phyloP scores from a whole-genome alignment of 306 rosid species.

The Alnus glutinosa region DNA sequence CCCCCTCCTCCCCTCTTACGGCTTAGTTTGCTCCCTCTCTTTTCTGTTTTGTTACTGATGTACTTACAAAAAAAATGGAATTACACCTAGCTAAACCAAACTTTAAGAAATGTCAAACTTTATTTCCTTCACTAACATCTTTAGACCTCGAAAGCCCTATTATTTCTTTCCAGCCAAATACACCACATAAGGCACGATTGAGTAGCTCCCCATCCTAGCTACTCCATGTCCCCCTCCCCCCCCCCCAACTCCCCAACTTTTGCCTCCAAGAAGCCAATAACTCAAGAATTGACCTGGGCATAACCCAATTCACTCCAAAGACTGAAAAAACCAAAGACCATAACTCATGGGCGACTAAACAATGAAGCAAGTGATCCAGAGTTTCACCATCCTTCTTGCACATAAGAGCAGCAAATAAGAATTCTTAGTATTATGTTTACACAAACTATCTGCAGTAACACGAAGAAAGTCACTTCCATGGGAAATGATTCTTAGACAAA shows the following conservation, averaged over 20 bases:
- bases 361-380: background rate
- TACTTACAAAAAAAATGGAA: too few relatives aligned
- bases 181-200: background rate
- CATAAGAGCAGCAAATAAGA: background rate
- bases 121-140: background rate
- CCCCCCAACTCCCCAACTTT: background rate
- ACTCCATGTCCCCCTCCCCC: background rate
- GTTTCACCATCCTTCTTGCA: slow-evolving; percentile 3
- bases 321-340: background rate
- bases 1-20: too few relatives aligned
- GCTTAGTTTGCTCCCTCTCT: too few relatives aligned
- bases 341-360: background rate
- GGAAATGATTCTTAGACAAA: background rate
- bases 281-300: background rate
- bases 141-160: background rate
- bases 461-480: background rate
- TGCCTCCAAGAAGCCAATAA: background rate
- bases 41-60: too few relatives aligned
- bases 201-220: background rate
- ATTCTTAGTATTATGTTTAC: background rate
- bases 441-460: background rate
- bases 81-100: background rate
- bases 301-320: background rate
- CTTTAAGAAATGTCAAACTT: background rate
- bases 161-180: background rate